Evolutionary conservation across 2,329 filamentous ascomycete species (phyloP).

Genomic region (Sporothrix protearum): DNA sequence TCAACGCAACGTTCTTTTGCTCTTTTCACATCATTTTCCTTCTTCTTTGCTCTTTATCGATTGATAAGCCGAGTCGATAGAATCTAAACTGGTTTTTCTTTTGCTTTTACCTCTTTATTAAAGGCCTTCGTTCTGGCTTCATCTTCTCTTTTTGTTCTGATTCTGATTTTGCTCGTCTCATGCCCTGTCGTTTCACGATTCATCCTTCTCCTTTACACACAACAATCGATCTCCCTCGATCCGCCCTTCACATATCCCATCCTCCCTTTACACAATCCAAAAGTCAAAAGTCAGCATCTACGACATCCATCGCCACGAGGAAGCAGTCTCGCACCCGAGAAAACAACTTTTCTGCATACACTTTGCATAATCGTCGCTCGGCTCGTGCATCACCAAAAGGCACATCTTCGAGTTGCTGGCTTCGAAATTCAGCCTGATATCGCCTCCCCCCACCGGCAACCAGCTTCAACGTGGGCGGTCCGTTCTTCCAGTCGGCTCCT

Average conservation of each 20-base stretch:
- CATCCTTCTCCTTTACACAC: not conserved
- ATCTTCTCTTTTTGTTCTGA: not conserved
- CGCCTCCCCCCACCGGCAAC: not conserved
- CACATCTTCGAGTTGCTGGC: conserved; percentile 4
- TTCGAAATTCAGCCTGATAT: conserved; percentile 18
- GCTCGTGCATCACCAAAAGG: not conserved
- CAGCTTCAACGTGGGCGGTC: not conserved
- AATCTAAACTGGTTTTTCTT: not conserved
- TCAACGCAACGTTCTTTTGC: not conserved
- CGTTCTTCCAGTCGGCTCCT: conserved; percentile 5
- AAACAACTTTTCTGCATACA: not conserved
- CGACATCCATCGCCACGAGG: not conserved
- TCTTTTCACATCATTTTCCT: not conserved
- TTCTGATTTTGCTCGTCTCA: not conserved
- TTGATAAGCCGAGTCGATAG: not conserved
- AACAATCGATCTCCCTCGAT: not conserved
- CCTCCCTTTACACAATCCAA: no score
- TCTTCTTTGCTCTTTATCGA: not conserved
- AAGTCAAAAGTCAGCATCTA: not conserved
- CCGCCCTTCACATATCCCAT: not conserved
- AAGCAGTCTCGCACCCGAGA: not conserved
- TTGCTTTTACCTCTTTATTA: not conserved
- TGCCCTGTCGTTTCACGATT: not conserved
- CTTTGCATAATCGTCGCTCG: not conserved
- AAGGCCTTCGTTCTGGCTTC: not conserved